Conservation (phyloP, 2,329 filamentous ascomycete genomes). For the Trichoderma arundinaceum region DNA sequence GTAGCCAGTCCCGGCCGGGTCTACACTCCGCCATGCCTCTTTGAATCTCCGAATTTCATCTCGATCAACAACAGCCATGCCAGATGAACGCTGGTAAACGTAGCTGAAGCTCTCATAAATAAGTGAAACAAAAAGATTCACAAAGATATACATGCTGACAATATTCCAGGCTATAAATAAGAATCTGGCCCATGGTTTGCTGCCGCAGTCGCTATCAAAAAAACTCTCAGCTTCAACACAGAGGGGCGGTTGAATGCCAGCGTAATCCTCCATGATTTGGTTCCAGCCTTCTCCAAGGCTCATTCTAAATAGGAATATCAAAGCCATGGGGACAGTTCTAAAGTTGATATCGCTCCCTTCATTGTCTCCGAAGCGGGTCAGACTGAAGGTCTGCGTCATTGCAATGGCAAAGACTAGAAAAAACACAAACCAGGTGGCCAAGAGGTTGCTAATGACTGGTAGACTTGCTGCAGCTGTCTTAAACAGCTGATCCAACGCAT, state of each 20-base stretch:
- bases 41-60: slow-evolving; percentile 97
- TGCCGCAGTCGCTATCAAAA: slow-evolving; percentile 91
- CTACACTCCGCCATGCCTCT: slow-evolving; percentile 95
- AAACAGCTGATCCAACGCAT: slow-evolving; percentile 96
- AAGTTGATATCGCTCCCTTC: slow-evolving; percentile 87
- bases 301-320: slow-evolving; percentile 91
- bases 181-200: slow-evolving; percentile 82
- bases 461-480: slow-evolving; percentile 96
- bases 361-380: slow-evolving; percentile 81
- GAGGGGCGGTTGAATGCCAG: slow-evolving; percentile 75
- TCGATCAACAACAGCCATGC: slow-evolving; percentile 86
- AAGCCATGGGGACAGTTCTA: slow-evolving; percentile 87
- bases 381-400: slow-evolving; percentile 91
- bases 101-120: slow-evolving; percentile 99
- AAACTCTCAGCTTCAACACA: slow-evolving; percentile 77
- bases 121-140: slow-evolving; percentile 95
- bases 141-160: slow-evolving; percentile 99
- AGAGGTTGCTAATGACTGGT: slow-evolving; percentile 84
- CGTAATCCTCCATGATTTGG: slow-evolving; percentile 93
- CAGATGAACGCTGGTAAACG: slow-evolving; percentile 94
- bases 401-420: slow-evolving; percentile 97
- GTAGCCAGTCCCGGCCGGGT: slow-evolving; percentile 88
- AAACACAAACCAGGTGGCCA: slow-evolving; percentile 96
- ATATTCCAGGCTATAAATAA: slow-evolving; percentile 98
- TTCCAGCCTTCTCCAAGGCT: slow-evolving; percentile 98